phyloP scores from a whole-genome alignment of 2,329 filamentous ascomycete species.

The Drechslerella dactyloides region DNA sequence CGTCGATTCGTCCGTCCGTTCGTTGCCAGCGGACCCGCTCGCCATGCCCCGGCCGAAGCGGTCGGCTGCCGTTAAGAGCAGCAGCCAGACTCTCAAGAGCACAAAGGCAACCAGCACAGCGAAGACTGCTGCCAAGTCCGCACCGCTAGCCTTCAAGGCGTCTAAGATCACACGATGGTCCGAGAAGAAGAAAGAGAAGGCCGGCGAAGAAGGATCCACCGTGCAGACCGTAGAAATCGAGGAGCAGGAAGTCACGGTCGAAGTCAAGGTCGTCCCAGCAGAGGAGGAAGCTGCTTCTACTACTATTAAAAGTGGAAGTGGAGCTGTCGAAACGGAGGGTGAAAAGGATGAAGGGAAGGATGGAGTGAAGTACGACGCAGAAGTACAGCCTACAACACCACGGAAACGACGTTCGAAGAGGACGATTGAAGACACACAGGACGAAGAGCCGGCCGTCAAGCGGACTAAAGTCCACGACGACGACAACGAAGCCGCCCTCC shows the following conservation, averaged over 20 bases:
- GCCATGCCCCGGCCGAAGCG: conserved; percentile 41
- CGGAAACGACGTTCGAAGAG: conserved; percentile 28
- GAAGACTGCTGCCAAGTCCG: conserved; percentile 9
- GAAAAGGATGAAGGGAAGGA: background rate
- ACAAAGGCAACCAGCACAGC: conserved; percentile 12
- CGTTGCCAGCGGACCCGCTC: background rate
- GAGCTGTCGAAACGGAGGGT: conserved; percentile 13
- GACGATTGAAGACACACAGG: conserved; percentile 24
- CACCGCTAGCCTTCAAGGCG: conserved; percentile 30
- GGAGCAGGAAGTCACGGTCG: conserved; percentile 8
- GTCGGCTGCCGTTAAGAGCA: conserved; percentile 16
- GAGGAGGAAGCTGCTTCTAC: background rate
- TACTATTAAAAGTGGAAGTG: background rate
- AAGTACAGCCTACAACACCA: conserved; percentile 27
- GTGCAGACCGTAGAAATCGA: conserved; percentile 12
- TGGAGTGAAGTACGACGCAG: conserved; percentile 1
- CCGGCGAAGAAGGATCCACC: background rate
- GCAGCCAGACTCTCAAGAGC: conserved; percentile 1
- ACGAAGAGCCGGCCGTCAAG: conserved; percentile 24
- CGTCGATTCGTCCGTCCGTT: conserved; percentile 2
- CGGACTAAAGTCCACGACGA: conserved; percentile 10
- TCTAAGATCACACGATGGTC: conserved; percentile 36
- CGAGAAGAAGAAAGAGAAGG: conserved; percentile 41
- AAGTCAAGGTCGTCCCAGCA: background rate
- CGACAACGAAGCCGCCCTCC: conserved; percentile 13